A percentile compares a stretch with the other conserved stretches of the same genome.
Evolutionary conservation across 1,284 basidiomycete species (phyloP).

Genomic region (Ustilago xerochloae): DNA sequence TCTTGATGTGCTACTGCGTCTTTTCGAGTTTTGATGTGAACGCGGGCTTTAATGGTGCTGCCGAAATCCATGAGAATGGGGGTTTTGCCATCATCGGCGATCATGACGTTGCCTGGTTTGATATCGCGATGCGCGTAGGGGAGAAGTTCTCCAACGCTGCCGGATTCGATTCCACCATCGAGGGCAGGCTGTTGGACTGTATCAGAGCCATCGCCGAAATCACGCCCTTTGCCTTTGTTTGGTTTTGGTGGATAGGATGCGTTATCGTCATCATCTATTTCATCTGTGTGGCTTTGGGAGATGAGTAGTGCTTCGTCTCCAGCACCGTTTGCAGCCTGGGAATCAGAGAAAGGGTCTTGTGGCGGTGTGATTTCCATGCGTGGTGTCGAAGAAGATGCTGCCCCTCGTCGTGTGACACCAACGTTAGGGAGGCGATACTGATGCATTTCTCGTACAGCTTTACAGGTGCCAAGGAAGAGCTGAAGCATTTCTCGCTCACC

Average conservation of each 20-base stretch:
- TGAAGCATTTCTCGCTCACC: conserved; percentile 87
- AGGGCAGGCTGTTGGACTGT: conserved; percentile 37
- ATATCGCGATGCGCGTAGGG: conserved; percentile 97
- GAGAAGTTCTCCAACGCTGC: conserved; percentile 67
- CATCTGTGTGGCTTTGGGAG: conserved; percentile 34
- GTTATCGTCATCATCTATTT: conserved; percentile 71
- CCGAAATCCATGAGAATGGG: conserved; percentile 98
- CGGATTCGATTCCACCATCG: conserved; percentile 71
- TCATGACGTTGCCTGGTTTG: conserved; percentile 96
- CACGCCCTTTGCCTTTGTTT: conserved; percentile 43
- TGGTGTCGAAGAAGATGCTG: conserved; percentile 9
- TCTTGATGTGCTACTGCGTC: conserved; percentile 74
- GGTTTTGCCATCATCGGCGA: conserved; percentile 81
- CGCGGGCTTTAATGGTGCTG: conserved; percentile 82
- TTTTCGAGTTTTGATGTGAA: conserved; percentile 81
- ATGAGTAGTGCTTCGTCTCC: conserved; percentile 49
- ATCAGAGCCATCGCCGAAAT: conserved; percentile 14
- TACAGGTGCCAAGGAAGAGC: conserved; percentile 92
- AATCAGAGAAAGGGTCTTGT: conserved; percentile 40
- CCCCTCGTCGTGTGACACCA: conserved; percentile 19
- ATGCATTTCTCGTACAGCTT: conserved; percentile 93
- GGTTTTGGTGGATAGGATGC: conserved; percentile 53
- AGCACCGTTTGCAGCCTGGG: neutral
- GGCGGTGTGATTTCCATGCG: conserved; percentile 43
- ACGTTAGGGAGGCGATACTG: conserved; percentile 66